Conservation (phyloP, 345 rosid genomes). For the Microcos paniculata region DNA sequence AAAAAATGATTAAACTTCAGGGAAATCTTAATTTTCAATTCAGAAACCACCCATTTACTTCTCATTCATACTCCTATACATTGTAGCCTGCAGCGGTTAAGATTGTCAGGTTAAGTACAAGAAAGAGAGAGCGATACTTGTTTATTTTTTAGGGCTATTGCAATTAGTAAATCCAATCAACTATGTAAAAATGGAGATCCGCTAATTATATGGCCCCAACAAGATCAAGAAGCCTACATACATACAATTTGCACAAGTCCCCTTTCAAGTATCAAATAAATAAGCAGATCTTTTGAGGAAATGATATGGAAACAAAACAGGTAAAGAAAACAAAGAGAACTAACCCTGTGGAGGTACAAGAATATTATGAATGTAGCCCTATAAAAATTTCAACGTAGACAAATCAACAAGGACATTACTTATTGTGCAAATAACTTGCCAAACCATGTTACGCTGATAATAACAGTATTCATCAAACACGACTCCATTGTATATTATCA, state of each 20-base stretch:
- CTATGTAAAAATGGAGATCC: neutral
- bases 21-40: neutral
- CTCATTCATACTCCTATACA: neutral
- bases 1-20: neutral
- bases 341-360: neutral
- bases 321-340: neutral
- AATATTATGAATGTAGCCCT: neutral
- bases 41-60: neutral
- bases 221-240: neutral
- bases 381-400: neutral
- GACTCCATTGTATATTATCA: neutral
- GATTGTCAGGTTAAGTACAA: neutral
- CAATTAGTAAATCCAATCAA: neutral
- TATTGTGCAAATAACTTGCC: neutral
- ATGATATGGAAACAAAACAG: neutral
- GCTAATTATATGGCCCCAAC: neutral
- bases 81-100: conserved; percentile 8
- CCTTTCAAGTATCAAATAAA: neutral
- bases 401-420: neutral
- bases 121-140: neutral
- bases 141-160: neutral
- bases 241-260: neutral
- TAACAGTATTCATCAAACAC: neutral
- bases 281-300: neutral
- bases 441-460: neutral